These are phyloP conservation scores for Pichia sp. DNA, from an alignment of 1,139 yeast species.

Conservation along the genomic window DNA sequence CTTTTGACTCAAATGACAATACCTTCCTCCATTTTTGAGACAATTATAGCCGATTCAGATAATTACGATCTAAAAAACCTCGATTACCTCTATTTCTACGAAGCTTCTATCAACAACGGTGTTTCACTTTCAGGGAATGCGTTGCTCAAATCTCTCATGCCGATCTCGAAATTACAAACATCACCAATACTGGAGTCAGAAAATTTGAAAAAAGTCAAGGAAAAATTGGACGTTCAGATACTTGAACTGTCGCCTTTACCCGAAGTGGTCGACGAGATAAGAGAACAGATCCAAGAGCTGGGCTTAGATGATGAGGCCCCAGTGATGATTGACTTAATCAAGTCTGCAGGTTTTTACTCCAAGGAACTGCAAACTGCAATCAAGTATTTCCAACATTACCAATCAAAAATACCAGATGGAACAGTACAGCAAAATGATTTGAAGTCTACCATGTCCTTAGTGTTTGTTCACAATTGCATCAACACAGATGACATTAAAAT, in stretches of 20 bases:
- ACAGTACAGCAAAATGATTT: constrained; percentile 38
- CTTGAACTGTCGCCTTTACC: constrained; percentile 15
- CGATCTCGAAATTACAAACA: constrained; percentile 24
- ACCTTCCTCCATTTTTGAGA: constrained; percentile 16
- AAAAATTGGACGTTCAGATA: constrained; percentile 2
- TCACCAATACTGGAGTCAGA: constrained; percentile 15
- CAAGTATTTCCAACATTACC: constrained; percentile 46
- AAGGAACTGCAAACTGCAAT: constrained; percentile 40
- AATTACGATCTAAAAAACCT: constrained; percentile 17
- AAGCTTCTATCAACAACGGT: constrained; percentile 19
- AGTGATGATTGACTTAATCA: constrained; percentile 29
- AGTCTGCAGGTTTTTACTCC: constrained; percentile 26
- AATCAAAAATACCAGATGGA: constrained; percentile 33
- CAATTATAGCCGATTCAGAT: constrained; percentile 8
- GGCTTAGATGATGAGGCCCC: constrained; percentile 22
- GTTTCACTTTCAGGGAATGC: constrained; percentile 20
- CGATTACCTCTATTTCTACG: constrained; percentile 24
- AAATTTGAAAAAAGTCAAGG: constrained; percentile 13
- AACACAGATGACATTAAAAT: constrained; percentile 34
- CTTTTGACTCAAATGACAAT: constrained; percentile 18
- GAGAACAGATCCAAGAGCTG: constrained; percentile 20
- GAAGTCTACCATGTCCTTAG: constrained; percentile 36
- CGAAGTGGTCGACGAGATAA: constrained; percentile 18
- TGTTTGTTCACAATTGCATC: constrained; percentile 43
- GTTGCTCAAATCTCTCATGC: constrained; percentile 20